A percentile compares a stretch with the other conserved stretches of the same genome.
phyloP scores from a whole-genome alignment of 495 filamentous ascomycete genomes.

The Pseudomonodictys pantanalensis region DNA sequence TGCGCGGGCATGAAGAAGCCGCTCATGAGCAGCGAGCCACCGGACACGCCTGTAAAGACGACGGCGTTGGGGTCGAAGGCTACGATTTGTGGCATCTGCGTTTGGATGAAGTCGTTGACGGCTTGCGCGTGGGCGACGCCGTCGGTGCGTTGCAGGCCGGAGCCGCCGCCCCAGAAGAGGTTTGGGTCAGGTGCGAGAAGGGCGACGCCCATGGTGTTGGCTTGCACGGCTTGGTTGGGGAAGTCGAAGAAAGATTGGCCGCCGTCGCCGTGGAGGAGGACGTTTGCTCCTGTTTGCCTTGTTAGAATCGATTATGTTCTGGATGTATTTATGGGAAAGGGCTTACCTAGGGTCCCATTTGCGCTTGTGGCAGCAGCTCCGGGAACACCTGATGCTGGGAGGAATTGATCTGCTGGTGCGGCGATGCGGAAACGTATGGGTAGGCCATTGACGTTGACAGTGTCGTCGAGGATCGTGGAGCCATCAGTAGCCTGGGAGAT shows the following conservation, averaged over 20 bases:
- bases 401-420: conserved; percentile 49
- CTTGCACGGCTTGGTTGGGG: conserved; percentile 51
- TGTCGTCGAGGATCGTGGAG: conserved; percentile 49
- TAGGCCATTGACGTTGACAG: conserved; percentile 47
- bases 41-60: conserved; percentile 50
- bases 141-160: conserved; percentile 48
- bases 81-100: conserved; percentile 45
- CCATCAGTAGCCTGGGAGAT: conserved; percentile 45
- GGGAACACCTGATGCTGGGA: conserved; percentile 41
- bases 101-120: conserved; percentile 45
- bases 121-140: conserved; percentile 50
- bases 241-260: conserved; percentile 58
- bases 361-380: conserved; percentile 39
- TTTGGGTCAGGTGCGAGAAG: conserved; percentile 50
- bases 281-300: conserved; percentile 40
- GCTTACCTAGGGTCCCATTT: conserved; percentile 42
- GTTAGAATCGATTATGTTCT: not conserved
- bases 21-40: conserved; percentile 46
- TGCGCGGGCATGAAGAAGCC: conserved; percentile 52
- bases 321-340: not conserved
- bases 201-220: conserved; percentile 48
- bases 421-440: conserved; percentile 49
- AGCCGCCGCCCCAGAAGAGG: conserved; percentile 52
- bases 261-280: conserved; percentile 54
- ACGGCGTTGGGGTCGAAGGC: conserved; percentile 46